Evolutionary conservation across 192 early-diverging fungal genomes (phyloP).

Genomic region (Mortierella alpina): DNA sequence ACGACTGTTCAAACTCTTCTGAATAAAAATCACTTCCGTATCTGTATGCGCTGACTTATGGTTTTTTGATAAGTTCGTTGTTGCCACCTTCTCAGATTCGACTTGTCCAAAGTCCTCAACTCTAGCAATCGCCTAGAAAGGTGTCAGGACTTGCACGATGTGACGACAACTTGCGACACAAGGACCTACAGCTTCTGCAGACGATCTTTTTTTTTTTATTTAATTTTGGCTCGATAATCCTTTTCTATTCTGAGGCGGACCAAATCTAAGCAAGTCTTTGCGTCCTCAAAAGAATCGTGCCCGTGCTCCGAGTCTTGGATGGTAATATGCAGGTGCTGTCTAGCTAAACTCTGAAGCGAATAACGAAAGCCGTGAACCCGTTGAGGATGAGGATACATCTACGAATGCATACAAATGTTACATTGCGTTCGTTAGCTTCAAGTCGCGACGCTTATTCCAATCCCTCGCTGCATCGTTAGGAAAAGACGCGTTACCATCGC

Average conservation of each 20-base stretch:
- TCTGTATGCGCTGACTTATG: background rate
- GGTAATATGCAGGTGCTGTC: constrained; percentile 59
- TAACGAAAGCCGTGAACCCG: constrained; percentile 58
- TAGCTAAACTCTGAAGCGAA: constrained; percentile 60
- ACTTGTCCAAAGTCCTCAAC: too few relatives aligned
- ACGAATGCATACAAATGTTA: too few relatives aligned
- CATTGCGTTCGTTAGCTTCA: background rate
- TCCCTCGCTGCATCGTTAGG: background rate
- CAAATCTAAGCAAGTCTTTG: constrained; percentile 66
- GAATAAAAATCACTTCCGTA: constrained; percentile 42
- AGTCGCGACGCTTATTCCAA: background rate
- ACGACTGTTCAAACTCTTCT: constrained; percentile 14
- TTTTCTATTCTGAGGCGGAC: constrained; percentile 55
- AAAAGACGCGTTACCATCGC: constrained; percentile 36
- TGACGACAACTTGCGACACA: too few relatives aligned
- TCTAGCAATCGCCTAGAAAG: too few relatives aligned
- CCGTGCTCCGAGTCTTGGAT: constrained; percentile 68
- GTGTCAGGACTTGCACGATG: too few relatives aligned
- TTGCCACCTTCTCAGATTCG: too few relatives aligned
- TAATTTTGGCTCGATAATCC: background rate
- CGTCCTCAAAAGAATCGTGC: constrained; percentile 74
- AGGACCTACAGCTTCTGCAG: too few relatives aligned
- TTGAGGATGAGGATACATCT: constrained; percentile 65
- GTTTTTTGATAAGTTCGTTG: too few relatives aligned
- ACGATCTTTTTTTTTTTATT: constrained; percentile 3